These are phyloP conservation scores for Eucalyptus regnans DNA, from an alignment of 345 rosid genomes.

Conservation along the genomic window DNA sequence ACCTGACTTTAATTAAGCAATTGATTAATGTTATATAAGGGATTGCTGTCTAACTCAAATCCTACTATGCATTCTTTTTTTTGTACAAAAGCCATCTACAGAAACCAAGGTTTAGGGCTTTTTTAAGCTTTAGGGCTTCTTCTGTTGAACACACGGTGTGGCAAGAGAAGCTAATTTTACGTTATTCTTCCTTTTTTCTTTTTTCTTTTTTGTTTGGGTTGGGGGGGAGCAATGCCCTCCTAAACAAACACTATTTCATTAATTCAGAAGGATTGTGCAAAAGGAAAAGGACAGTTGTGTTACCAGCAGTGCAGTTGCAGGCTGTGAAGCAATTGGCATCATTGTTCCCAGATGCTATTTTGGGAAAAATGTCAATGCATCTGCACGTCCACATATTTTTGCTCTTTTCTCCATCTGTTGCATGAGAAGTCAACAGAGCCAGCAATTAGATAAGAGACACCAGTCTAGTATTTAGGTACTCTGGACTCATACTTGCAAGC, in stretches of 20 bases:
- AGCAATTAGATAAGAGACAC: not conserved
- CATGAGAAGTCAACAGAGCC: not conserved
- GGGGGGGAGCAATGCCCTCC: not conserved
- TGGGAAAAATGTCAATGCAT: conserved; percentile 67
- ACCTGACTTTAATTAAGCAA: not conserved
- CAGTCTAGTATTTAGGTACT: not conserved
- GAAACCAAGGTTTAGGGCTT: not conserved
- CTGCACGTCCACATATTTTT: conserved; percentile 54
- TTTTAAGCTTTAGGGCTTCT: not conserved
- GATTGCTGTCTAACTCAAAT: not conserved
- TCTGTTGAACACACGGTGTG: not conserved
- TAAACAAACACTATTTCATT: not conserved
- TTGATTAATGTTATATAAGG: not conserved
- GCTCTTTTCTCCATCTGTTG: conserved; percentile 19
- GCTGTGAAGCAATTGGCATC: conserved; percentile 57
- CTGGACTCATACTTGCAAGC: not conserved
- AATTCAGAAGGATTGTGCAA: not conserved
- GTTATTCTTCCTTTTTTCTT: too few species aligned
- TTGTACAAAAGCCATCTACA: not conserved
- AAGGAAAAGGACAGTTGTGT: not conserved
- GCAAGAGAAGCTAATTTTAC: not conserved
- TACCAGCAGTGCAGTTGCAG: conserved; percentile 93
- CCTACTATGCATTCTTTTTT: not conserved
- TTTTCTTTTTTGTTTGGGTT: too few species aligned
- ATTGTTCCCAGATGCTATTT: conserved; percentile 25